Conservation (phyloP, 164 flowering plant genomes). For the Stephania yunnanensis region DNA sequence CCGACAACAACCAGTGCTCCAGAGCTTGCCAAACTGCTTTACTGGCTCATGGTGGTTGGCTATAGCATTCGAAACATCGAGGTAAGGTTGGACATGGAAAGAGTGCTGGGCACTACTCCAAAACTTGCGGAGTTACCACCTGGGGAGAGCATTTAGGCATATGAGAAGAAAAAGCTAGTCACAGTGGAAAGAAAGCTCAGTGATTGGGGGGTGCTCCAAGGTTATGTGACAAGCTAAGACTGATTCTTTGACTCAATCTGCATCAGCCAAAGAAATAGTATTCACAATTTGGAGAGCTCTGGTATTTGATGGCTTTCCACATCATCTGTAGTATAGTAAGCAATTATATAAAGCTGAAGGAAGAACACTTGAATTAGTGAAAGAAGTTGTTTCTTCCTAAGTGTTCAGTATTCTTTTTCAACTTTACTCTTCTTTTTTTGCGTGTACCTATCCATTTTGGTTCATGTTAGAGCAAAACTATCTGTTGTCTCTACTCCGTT, state of each 20-base stretch:
- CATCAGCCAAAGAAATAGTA: background rate
- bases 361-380: background rate
- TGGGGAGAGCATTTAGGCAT: constrained; percentile 54
- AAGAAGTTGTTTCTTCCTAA: background rate
- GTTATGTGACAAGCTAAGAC: too few relatives aligned
- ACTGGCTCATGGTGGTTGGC: constrained; percentile 98
- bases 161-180: background rate
- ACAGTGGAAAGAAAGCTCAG: background rate
- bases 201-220: background rate
- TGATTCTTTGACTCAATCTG: too few relatives aligned
- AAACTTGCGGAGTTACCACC: constrained; percentile 89
- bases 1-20: constrained; percentile 80
- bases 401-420: background rate
- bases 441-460: too few relatives aligned
- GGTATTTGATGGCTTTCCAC: background rate
- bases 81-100: constrained; percentile 96
- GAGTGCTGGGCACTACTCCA: constrained; percentile 70
- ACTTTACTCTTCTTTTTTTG: too few relatives aligned
- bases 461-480: too few relatives aligned
- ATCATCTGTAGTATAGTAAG: background rate
- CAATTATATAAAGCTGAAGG: background rate
- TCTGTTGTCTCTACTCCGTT: too few relatives aligned
- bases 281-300: background rate
- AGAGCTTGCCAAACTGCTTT: constrained; percentile 85
- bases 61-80: constrained; percentile 92